Conservation (phyloP, 257 asterid genomes). For the Anisodus acutangulus region DNA sequence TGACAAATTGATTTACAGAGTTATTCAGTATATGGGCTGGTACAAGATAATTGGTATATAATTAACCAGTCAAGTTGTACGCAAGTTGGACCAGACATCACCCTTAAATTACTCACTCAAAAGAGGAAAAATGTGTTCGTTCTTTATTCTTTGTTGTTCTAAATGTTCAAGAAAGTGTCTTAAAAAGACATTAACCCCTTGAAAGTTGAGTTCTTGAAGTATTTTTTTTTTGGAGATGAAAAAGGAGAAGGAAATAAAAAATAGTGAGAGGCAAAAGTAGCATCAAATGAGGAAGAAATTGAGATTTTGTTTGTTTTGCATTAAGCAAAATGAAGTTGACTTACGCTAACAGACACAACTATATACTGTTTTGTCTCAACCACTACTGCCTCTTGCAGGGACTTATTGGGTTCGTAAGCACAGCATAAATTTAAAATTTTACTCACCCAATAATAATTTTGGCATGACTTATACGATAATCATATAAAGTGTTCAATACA, state of each 20-base stretch:
- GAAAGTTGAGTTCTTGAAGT: not conserved
- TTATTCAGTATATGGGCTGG: not conserved
- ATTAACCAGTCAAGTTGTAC: not conserved
- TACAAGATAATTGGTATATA: not conserved
- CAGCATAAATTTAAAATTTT: too few species aligned
- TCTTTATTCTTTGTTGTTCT: not conserved
- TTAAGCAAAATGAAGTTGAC: slow-evolving; percentile 29
- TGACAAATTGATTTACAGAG: not conserved
- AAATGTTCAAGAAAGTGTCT: not conserved
- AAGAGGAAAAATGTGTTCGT: not conserved
- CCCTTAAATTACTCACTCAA: not conserved
- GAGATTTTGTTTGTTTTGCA: slow-evolving; percentile 20
- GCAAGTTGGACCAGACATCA: not conserved
- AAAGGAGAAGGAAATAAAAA: not conserved
- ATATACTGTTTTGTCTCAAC: slow-evolving; percentile 32
- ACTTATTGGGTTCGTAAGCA: too few species aligned
- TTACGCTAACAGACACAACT: slow-evolving; percentile 26
- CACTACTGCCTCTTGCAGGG: not conserved
- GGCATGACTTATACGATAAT: too few species aligned
- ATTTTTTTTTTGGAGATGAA: not conserved
- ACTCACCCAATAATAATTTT: too few species aligned
- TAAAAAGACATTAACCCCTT: not conserved
- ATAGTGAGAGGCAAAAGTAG: slow-evolving; percentile 16
- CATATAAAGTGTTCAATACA: too few species aligned
- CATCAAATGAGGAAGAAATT: slow-evolving; percentile 26